Evolutionary conservation across 2,329 filamentous ascomycete genomes (phyloP), one percentile per base, ranked within the genome.

Genomic region (Aspergillus spinulosporus): DNA sequence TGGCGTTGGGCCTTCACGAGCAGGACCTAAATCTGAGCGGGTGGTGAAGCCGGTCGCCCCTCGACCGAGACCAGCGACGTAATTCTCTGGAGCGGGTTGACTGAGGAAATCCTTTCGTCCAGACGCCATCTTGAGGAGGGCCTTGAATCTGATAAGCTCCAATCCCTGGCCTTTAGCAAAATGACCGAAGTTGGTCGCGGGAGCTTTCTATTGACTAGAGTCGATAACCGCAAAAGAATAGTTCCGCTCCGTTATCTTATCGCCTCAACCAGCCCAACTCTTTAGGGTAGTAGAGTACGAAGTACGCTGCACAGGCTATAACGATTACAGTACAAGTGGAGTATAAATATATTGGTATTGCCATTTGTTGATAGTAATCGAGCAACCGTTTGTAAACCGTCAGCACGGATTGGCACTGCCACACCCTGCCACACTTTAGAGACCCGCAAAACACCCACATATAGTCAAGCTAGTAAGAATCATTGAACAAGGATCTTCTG

Each of bases 41-140:
- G 94, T 99, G 12, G 94, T 97, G 78, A 99, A 99, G 59, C 95
- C 94, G 5, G 94, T 99, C 21, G 95, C 95, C 77, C 94, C 94
- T 82, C 95, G 89, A 76, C 94, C 94, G 61, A 99, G 87, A 84
- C 94, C 94, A 62, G 94, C 94, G 62, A 99, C 93, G 70, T 93
- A 93, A 74, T 92, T 93, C 67, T 92, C 89, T 8, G 89, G 89
- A 54, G 89, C 88, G 60, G 88, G 87, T 75, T 96, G 92, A 76
- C 84, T 92, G 59, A 97, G 77, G 69, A 97, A 97, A 76, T 97
- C 92, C 79, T 91, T 88, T 67, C 83, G 81, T 58, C 82, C 82
- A 52, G 70, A 72, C 56, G 83, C 82, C 85, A 87, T 87, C 5
- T 42, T 74, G 67, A 59, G 54, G 57, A 58, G 57, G 51, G 21